Percentiles rank a stretch among this genome's conserved stretches.
These are phyloP conservation scores for Cetradonia linearis DNA, from an alignment of 495 filamentous ascomycete genomes.

Conservation along the genomic window DNA sequence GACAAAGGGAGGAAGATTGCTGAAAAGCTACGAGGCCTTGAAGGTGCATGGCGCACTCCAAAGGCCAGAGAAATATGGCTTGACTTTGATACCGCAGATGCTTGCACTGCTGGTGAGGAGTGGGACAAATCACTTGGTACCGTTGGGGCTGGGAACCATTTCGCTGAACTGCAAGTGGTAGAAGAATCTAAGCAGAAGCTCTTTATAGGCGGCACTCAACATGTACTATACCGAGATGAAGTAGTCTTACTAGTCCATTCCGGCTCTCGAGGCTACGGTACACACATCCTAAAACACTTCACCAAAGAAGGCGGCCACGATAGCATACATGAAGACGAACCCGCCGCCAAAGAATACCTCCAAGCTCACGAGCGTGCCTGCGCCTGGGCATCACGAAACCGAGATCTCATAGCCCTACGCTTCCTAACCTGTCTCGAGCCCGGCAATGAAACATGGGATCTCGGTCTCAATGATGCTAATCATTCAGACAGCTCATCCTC, in stretches of 20 bases:
- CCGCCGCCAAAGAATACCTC: conserved; percentile 26
- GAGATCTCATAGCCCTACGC: conserved; percentile 32
- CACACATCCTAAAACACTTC: conserved; percentile 30
- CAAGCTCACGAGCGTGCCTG: conserved; percentile 30
- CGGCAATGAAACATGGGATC: conserved; percentile 26
- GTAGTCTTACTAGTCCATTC: conserved; percentile 36
- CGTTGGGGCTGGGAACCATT: conserved; percentile 35
- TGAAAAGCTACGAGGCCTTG: conserved; percentile 30
- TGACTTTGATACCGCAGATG: conserved; percentile 6
- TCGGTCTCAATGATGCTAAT: conserved; percentile 4
- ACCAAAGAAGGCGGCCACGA: conserved; percentile 16
- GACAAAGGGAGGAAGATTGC: conserved; percentile 29
- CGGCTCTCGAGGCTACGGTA: conserved; percentile 33
- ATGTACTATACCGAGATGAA: conserved; percentile 22
- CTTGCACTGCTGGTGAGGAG: conserved; percentile 21
- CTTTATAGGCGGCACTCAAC: too few species aligned
- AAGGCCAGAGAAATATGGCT: conserved; percentile 29
- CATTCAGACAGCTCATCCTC: neutral
- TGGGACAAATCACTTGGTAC: conserved; percentile 32
- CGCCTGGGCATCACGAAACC: conserved; percentile 30
- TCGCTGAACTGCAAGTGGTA: conserved; percentile 29
- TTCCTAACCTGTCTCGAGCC: conserved; percentile 32
- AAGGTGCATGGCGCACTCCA: conserved; percentile 28
- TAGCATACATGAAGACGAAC: conserved; percentile 22
- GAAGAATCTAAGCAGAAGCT: conserved; percentile 21